Conservation (phyloP, 2,329 filamentous ascomycete species). For the Ambrosiella beaveri region DNA sequence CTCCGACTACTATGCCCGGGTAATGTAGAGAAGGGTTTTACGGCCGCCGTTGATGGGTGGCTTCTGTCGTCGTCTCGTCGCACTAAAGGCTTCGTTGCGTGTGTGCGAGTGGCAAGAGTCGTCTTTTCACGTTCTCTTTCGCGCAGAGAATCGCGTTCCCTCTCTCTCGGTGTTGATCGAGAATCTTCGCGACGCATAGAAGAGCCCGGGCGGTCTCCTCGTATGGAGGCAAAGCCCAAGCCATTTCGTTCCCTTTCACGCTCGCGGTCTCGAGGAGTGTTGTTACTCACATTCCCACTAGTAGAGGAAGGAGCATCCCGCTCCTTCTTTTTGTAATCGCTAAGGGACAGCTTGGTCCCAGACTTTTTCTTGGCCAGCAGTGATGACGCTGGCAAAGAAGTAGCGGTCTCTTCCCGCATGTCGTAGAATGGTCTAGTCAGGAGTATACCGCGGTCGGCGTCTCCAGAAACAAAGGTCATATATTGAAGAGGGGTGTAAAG, state of each 20-base stretch:
- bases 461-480: conserved; percentile 34
- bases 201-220: not conserved
- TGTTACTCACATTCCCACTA: not conserved
- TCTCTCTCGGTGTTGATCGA: not conserved
- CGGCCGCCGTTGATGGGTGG: not conserved
- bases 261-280: conserved; percentile 5
- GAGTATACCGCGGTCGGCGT: conserved; percentile 40
- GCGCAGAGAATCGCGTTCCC: conserved; percentile 5
- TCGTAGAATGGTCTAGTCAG: conserved; percentile 40
- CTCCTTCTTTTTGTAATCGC: conserved; percentile 40
- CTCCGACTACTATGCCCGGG: not conserved
- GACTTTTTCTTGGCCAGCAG: conserved; percentile 31
- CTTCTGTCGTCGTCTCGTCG: conserved; percentile 3
- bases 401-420: conserved; percentile 34
- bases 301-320: not conserved
- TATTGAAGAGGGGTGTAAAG: conserved; percentile 35
- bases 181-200: conserved; percentile 1
- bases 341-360: conserved; percentile 34
- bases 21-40: not conserved
- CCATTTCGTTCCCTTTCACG: conserved; percentile 2
- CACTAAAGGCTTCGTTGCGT: not conserved
- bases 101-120: not conserved
- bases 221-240: not conserved
- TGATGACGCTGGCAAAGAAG: conserved; percentile 22
- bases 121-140: conserved; percentile 1